Base-by-base conservation (phyloP, 495 filamentous ascomycete species). In the Talaromyces nanjingensis region DNA sequence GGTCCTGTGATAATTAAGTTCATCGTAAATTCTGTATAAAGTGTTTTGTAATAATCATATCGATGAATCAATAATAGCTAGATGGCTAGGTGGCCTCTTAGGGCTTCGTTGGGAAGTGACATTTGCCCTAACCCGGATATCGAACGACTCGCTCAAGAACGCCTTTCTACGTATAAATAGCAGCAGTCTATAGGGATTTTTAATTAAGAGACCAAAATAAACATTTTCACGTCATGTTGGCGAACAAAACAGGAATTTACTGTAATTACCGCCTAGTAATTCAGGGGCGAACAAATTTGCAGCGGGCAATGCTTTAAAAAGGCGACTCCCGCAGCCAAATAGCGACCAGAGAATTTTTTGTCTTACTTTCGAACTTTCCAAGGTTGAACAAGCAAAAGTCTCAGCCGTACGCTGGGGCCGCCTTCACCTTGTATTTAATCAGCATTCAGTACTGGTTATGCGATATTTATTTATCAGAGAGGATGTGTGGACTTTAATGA, bases 1-100 rank as follows among this genome's bases (percentile, higher is more conserved):
- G 69, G 69, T 52, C 54, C 11, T 69, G 67, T 61, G 60, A 66
- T 58, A 58, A 56, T n/a, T 70, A 63, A 27, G 16, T 42, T 6
- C 37, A 42, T 42, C 14, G 3, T 42, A 42, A 16, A 37, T 37
- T 12, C 4, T 16, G 6, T 11, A 16, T 16, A 54, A 14, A 27
- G 24, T n/a, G 6, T 9, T 56, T 56, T 24, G 14, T 56, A 56
- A 49, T 18, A 49, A 49, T 49, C 37, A 16, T 42, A 42, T 42
- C 37, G 14, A 42, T 16, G 4, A 42, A 16, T 5, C 9, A 42
- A 42, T 16, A 14, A 42, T 49, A 49, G 45, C 45, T 49, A 20
- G 6, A 42, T 16, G 12, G 37, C 14, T 9, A 42, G 37, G 37
- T 2, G 8, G 11, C 11, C 37, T 39, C 37, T 39, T 39, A 39